A percentile compares a stretch with the other conserved stretches of the same genome.
Conservation (phyloP, 441 rosid species). For the Eutrema salsugineum region DNA sequence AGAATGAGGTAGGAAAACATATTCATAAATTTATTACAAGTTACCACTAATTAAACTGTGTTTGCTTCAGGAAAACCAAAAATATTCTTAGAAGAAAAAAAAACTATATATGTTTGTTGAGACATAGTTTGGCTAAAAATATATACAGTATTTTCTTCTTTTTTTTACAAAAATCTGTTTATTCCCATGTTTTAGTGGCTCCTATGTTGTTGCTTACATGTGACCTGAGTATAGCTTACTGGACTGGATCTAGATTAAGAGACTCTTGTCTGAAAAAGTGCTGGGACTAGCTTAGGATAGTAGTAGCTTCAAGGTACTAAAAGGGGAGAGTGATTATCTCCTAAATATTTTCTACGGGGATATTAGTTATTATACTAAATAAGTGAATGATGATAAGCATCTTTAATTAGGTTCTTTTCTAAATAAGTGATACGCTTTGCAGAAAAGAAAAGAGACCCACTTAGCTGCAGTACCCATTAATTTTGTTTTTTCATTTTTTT, state of each 20-base stretch:
- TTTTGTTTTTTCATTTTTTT: conserved; percentile 36
- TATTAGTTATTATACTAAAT: conserved; percentile 15
- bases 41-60: neutral
- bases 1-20: neutral
- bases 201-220: conserved; percentile 22
- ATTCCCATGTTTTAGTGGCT: conserved; percentile 12
- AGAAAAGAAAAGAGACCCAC: conserved; percentile 64
- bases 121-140: neutral
- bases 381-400: conserved; percentile 35
- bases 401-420: conserved; percentile 33
- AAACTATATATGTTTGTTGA: neutral
- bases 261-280: conserved; percentile 22
- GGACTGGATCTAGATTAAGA: conserved; percentile 15
- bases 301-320: conserved; percentile 21
- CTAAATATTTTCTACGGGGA: conserved; percentile 11
- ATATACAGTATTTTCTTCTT: neutral
- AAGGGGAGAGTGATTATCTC: conserved; percentile 14
- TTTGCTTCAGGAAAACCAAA: neutral
- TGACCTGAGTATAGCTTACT: conserved; percentile 16
- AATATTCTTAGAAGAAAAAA: neutral
- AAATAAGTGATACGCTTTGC: conserved; percentile 39
- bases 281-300: conserved; percentile 20
- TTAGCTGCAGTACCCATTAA: conserved; percentile 37
- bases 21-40: neutral
- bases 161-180: neutral